Evolutionary conservation across 305 asterid genomes (phyloP), one percentile per base, ranked within the genome.

Genomic region (Fraxinus dipetala): DNA sequence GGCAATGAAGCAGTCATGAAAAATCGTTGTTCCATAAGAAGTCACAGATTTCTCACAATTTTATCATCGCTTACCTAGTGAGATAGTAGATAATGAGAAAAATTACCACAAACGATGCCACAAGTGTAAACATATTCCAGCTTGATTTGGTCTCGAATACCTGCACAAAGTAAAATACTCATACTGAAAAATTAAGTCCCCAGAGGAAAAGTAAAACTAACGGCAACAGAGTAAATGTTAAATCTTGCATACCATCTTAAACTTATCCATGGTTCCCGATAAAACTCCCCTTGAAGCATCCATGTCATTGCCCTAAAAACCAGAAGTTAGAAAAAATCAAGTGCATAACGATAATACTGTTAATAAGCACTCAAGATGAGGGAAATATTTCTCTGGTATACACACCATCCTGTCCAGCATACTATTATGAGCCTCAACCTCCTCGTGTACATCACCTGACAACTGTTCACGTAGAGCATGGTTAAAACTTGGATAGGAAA

Each of bases 191-290:
- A 81, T 40, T 48, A 16, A 72, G 20, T 26, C 10, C 14, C 63
- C 22, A 5, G 54, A 70, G 11, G 69, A 78, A 75, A 38, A 30
- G 20, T 24, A 65, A 59, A 51, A 65, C 2, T 9, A 0, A 75
- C 9, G 72, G 78, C 70, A 11, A 51, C 2, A 8, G 20, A 43
- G 78, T 40, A 78, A 43, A 59, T 35, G 36, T 74, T 2, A 43
- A 35, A 82, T 76, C 80, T 65, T 26, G 24, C 88, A 0, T 7
- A 95, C 99, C 98, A 79, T 94, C 93, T 94, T 94, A 83, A 95
- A 94, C 83, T 93, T 95, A 87, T 95, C 99, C 97, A 95, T 91
- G 59, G 99, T 94, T 86, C 99, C 99, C 14, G 98, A 89, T 77
- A 95, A 80, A 82, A 95, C 87, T 79, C 99, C 99, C 98, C 98